These are phyloP conservation scores for Dillenia turbinata DNA, from an alignment of 164 flowering plant genomes.

Conservation along the genomic window DNA sequence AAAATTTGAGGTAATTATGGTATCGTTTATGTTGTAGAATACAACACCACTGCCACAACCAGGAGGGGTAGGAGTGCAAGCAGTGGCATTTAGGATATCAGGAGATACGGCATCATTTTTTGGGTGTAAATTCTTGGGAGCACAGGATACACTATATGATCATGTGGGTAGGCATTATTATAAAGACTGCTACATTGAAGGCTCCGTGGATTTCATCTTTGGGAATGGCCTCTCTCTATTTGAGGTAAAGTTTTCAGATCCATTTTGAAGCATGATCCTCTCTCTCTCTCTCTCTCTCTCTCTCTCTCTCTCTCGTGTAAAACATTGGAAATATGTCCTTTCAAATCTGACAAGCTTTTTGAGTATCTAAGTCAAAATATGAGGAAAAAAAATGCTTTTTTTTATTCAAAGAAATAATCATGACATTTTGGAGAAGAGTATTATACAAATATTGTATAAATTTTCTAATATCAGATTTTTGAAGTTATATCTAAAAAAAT, in stretches of 20 bases:
- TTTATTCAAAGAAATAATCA: no score
- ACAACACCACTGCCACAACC: slow-evolving; percentile 83
- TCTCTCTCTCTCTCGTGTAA: not conserved
- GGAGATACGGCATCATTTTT: slow-evolving; percentile 87
- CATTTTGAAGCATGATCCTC: not conserved
- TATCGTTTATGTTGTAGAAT: slow-evolving; percentile 46
- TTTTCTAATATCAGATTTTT: no score
- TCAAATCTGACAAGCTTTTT: no score
- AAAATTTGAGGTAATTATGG: no score
- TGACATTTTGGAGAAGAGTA: no score
- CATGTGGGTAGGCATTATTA: slow-evolving; percentile 93
- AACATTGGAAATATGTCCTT: not conserved
- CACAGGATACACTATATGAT: slow-evolving; percentile 94
- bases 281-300: not conserved
- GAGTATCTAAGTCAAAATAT: no score
- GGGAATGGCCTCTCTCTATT: slow-evolving; percentile 89
- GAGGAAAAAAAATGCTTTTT: no score
- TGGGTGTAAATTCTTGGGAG: slow-evolving; percentile 90
- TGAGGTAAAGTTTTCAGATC: slow-evolving; percentile 47
- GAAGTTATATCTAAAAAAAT: no score
- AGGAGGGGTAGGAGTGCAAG: slow-evolving; percentile 87
- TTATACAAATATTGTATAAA: no score
- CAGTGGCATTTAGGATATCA: slow-evolving; percentile 92
- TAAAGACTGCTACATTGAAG: slow-evolving; percentile 97
- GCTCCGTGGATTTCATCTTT: slow-evolving; percentile 96